Evolutionary conservation across 2,329 filamentous ascomycete genomes (phyloP).

Genomic region (Alternaria incomplexa): DNA sequence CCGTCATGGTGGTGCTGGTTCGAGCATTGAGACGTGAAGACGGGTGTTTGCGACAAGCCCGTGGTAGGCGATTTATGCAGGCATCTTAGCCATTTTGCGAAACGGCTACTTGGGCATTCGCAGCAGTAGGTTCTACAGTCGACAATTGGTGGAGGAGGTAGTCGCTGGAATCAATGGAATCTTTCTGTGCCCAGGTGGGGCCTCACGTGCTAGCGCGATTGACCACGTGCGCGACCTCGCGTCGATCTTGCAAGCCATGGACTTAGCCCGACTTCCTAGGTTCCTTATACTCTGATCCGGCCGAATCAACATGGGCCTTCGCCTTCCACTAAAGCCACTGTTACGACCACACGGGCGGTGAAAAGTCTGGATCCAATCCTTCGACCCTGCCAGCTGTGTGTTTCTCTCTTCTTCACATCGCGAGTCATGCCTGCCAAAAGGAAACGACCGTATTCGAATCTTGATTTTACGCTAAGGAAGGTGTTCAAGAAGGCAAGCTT

Average conservation of each 20-base stretch:
- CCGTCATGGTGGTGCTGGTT: conserved; percentile 6
- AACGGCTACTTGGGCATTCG: not conserved
- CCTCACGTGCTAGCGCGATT: conserved; percentile 30
- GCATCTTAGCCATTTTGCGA: not conserved
- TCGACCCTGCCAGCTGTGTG: not conserved
- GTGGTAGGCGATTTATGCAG: not conserved
- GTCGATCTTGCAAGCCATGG: not conserved
- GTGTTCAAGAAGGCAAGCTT: conserved; percentile 79
- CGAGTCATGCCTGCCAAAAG: conserved; percentile 39
- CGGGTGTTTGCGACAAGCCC: not conserved
- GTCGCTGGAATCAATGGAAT: not conserved
- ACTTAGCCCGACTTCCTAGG: not conserved
- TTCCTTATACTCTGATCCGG: not conserved
- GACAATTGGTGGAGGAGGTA: not conserved
- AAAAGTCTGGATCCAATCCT: not conserved
- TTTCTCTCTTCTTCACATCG: not conserved
- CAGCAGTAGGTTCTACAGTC: not conserved
- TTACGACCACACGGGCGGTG: not conserved
- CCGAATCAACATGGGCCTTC: conserved; percentile 5
- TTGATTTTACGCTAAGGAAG: conserved; percentile 75
- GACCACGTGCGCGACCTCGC: conserved; percentile 9
- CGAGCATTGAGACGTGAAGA: not conserved
- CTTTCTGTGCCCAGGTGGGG: not conserved
- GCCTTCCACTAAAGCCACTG: not conserved
- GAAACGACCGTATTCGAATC: conserved; percentile 56